Conservation (phyloP, 768 basidiomycete genomes). For the Auriscalpium vulgare region DNA sequence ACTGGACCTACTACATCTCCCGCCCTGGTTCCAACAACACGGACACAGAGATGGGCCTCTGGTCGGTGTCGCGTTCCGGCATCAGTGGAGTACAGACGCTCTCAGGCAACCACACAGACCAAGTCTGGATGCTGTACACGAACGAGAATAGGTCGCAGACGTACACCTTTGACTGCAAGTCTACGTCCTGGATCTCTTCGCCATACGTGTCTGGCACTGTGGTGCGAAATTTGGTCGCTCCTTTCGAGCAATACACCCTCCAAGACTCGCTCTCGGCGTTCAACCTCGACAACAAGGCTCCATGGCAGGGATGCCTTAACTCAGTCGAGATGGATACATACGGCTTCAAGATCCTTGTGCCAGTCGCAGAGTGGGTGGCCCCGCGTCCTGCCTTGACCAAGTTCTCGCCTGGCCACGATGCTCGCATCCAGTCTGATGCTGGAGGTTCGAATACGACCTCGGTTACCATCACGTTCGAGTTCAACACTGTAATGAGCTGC, state of each 20-base stretch:
- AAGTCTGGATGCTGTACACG: constrained; percentile 79
- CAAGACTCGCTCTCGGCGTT: constrained; percentile 58
- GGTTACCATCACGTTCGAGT: constrained; percentile 68
- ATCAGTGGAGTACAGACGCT: constrained; percentile 54
- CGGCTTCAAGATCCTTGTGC: constrained; percentile 80
- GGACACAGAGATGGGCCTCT: constrained; percentile 79
- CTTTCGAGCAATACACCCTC: constrained; percentile 75
- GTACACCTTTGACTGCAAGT: constrained; percentile 54
- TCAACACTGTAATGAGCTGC: constrained; percentile 73
- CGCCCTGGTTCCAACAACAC: constrained; percentile 83
- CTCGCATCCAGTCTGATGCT: constrained; percentile 46
- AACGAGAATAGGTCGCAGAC: constrained; percentile 74
- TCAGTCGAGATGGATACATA: constrained; percentile 61
- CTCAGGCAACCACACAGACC: constrained; percentile 49
- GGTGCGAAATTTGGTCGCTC: constrained; percentile 72
- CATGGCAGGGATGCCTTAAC: constrained; percentile 69
- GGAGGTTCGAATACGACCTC: constrained; percentile 45
- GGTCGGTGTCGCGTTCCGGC: constrained; percentile 67
- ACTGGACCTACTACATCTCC: constrained; percentile 73
- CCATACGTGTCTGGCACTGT: constrained; percentile 56
- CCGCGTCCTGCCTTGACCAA: constrained; percentile 69
- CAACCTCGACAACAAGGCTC: constrained; percentile 46
- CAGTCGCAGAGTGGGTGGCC: constrained; percentile 53
- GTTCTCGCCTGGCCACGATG: constrained; percentile 84
- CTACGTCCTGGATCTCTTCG: constrained; percentile 64